Evolutionary conservation across 352 stramenopile species (phyloP).

Genomic region (Peronospora farinosa): DNA sequence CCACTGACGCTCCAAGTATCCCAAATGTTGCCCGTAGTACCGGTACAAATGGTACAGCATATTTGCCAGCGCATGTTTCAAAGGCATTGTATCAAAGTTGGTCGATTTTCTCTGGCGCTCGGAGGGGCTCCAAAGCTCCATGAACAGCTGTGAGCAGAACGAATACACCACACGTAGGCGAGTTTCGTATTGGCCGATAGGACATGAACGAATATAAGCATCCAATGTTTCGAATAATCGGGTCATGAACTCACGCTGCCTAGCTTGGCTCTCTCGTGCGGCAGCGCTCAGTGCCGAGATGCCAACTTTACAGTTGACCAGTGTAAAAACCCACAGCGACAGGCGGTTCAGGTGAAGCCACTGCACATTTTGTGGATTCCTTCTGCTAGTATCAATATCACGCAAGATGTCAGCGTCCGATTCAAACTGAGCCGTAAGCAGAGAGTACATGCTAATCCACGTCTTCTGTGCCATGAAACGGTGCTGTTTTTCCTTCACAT

Average conservation of each 20-base stretch:
- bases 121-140: slow-evolving; percentile 52
- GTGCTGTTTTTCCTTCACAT: slow-evolving; percentile 82
- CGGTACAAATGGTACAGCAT: slow-evolving; percentile 90
- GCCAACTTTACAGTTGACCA: slow-evolving; percentile 16
- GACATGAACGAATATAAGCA: slow-evolving; percentile 84
- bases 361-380: slow-evolving; percentile 31
- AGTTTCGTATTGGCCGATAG: slow-evolving; percentile 88
- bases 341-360: slow-evolving; percentile 64
- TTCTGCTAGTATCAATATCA: slow-evolving; percentile 1
- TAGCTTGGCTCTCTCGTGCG: slow-evolving; percentile 21
- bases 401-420: slow-evolving; percentile 28
- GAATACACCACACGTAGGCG: slow-evolving; percentile 86
- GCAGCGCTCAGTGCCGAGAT: slow-evolving; percentile 13
- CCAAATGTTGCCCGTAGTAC: slow-evolving; percentile 93
- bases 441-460: slow-evolving; percentile 85
- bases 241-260: slow-evolving; percentile 63
- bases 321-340: slow-evolving; percentile 59
- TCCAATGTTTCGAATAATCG: slow-evolving; percentile 88
- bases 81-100: slow-evolving; percentile 18
- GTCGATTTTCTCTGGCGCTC: slow-evolving; percentile 8
- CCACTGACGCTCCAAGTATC: slow-evolving; percentile 76
- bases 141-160: slow-evolving; percentile 81
- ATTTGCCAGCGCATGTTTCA: slow-evolving; percentile 63
- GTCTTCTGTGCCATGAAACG: slow-evolving; percentile 70
- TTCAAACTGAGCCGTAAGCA: slow-evolving; percentile 77